A percentile compares a stretch with the other conserved stretches of the same genome.
Conservation (phyloP, 1,284 basidiomycete species). For the Naganishia liquefaciens region DNA sequence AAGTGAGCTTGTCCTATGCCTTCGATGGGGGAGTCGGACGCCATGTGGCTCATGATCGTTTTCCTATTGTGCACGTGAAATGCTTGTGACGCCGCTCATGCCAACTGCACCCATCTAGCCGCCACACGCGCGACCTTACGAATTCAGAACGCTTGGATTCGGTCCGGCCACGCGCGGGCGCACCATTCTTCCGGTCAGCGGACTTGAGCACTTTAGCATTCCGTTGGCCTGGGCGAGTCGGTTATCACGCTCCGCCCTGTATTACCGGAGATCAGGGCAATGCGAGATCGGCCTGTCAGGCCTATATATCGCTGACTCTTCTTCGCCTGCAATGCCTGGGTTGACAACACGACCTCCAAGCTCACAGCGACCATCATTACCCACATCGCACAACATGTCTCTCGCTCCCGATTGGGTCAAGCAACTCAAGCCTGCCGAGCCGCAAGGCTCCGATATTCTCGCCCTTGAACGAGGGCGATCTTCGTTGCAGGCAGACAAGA, state of each 20-base stretch:
- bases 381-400: conserved; percentile 17
- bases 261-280: conserved; percentile 1
- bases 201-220: neutral
- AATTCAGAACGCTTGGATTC: too few relatives aligned
- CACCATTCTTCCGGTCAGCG: neutral
- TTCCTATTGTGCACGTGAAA: neutral
- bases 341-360: neutral
- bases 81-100: neutral
- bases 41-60: neutral
- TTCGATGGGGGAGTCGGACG: neutral
- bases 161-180: too few relatives aligned
- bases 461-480: conserved; percentile 28
- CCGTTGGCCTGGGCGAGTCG: neutral
- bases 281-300: conserved; percentile 5
- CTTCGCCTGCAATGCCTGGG: neutral
- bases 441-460: conserved; percentile 28
- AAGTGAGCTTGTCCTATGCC: conserved; percentile 57
- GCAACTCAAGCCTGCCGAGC: conserved; percentile 29
- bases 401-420: conserved; percentile 31
- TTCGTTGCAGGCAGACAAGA: conserved; percentile 12
- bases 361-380: neutral
- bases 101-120: neutral
- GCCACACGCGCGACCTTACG: too few relatives aligned
- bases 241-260: conserved; percentile 4
- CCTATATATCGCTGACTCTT: conserved; percentile 11